These are phyloP conservation scores for Castanea mollissima DNA, from an alignment of 306 rosid genomes.

Conservation along the genomic window DNA sequence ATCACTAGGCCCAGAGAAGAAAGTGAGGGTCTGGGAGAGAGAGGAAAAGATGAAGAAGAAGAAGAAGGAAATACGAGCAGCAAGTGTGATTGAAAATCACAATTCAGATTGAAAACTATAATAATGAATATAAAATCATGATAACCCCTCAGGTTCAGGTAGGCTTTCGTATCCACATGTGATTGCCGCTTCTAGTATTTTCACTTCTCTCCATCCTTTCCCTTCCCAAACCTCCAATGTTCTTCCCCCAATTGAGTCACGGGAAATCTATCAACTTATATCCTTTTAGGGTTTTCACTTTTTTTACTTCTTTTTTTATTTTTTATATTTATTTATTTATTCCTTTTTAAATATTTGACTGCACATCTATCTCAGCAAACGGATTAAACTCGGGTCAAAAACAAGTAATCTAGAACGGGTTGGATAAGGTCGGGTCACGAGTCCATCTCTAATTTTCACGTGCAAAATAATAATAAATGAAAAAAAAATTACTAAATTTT, in stretches of 20 bases:
- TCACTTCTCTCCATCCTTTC: not conserved
- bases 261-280: not conserved
- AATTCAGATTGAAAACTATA: conserved; percentile 61
- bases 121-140: conserved; percentile 31
- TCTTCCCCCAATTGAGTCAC: not conserved
- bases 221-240: not conserved
- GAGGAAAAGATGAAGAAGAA: not conserved
- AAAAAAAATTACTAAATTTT: too few species aligned
- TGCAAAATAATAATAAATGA: too few species aligned
- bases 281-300: not conserved
- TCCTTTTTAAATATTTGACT: too few species aligned
- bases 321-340: too few species aligned
- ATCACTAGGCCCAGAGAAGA: conserved; percentile 41
- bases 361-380: too few species aligned
- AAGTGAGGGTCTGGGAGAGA: not conserved
- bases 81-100: conserved; percentile 21
- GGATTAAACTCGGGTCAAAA: too few species aligned
- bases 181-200: conserved; percentile 36
- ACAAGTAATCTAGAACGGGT: too few species aligned
- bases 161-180: conserved; percentile 41
- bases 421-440: too few species aligned
- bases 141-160: conserved; percentile 25
- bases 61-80: conserved; percentile 35
- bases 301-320: too few species aligned
- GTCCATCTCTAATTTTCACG: too few species aligned